phyloP scores from a whole-genome alignment of 2,329 filamentous ascomycete species.

The Penicillium sp. region DNA sequence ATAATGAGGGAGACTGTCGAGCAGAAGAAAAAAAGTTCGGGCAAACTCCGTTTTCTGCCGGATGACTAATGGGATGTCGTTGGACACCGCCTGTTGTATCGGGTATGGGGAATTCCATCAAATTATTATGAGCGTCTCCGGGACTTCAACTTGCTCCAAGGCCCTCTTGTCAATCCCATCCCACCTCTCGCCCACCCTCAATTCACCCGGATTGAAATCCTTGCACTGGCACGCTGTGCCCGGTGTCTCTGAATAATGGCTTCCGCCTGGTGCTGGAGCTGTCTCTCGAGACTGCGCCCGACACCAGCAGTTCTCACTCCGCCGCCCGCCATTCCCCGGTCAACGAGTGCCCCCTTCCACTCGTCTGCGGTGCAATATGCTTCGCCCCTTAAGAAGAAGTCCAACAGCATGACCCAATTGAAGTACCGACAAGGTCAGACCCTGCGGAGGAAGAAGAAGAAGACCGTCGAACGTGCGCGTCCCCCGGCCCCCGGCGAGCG shows the following conservation, averaged over 20 bases:
- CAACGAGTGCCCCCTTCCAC: constrained; percentile 50
- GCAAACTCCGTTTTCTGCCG: constrained; percentile 30
- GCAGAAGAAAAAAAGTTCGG: constrained; percentile 37
- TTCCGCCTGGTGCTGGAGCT: constrained; percentile 63
- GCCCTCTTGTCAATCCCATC: constrained; percentile 7
- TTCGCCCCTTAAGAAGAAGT: constrained; percentile 56
- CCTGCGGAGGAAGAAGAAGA: constrained; percentile 52
- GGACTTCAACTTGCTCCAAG: constrained; percentile 8
- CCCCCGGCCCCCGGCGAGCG: constrained; percentile 76
- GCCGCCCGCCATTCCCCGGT: constrained; percentile 50
- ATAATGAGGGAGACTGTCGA: neutral
- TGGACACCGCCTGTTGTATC: constrained; percentile 26
- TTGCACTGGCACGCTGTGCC: constrained; percentile 35
- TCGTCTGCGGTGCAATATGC: constrained; percentile 46
- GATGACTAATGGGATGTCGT: constrained; percentile 21
- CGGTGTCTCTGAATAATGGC: constrained; percentile 54
- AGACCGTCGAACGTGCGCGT: constrained; percentile 50
- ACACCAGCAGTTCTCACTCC: constrained; percentile 41
- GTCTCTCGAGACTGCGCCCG: constrained; percentile 56
- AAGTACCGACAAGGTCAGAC: constrained; percentile 46
- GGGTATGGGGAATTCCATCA: constrained; percentile 27
- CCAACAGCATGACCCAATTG: constrained; percentile 26
- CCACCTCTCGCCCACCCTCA: constrained; percentile 11
- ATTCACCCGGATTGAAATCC: constrained; percentile 30
- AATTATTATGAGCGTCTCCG: constrained; percentile 28